A percentile compares a stretch with the other conserved stretches of the same genome.
Conservation (phyloP, 2,329 filamentous ascomycete species). For the Lecanicillium sp. region DNA sequence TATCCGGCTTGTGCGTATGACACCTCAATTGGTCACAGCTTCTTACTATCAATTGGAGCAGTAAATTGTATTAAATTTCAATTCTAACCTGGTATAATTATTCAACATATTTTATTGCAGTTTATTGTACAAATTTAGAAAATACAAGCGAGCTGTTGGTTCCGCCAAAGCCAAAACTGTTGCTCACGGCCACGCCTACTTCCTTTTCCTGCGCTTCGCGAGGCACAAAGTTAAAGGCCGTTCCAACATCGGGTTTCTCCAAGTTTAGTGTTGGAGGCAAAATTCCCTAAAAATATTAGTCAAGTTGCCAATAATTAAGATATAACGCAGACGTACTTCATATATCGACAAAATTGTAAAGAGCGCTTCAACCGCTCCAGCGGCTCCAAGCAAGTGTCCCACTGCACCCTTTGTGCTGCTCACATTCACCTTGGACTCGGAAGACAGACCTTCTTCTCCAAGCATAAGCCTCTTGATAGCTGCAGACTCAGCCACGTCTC, state of each 20-base stretch:
- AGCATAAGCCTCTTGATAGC: slow-evolving; percentile 75
- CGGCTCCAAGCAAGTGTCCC: slow-evolving; percentile 84
- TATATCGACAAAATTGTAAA: slow-evolving; percentile 74
- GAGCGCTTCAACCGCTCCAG: slow-evolving; percentile 82
- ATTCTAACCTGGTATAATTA: background rate
- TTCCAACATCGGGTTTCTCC: slow-evolving; percentile 53
- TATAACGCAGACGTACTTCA: slow-evolving; percentile 48
- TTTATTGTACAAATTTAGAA: slow-evolving; percentile 21
- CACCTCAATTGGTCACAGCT: too few relatives aligned
- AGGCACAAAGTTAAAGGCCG: slow-evolving; percentile 81
- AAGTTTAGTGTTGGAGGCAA: slow-evolving; percentile 87
- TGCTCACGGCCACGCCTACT: slow-evolving; percentile 72
- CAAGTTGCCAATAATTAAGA: background rate
- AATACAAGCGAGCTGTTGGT: slow-evolving; percentile 91
- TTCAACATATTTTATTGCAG: background rate
- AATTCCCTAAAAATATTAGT: slow-evolving; percentile 45
- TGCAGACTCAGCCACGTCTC: slow-evolving; percentile 78
- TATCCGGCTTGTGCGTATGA: too few relatives aligned
- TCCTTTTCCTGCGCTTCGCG: slow-evolving; percentile 58
- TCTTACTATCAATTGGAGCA: too few relatives aligned
- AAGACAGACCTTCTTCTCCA: slow-evolving; percentile 57
- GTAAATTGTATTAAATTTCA: slow-evolving; percentile 1
- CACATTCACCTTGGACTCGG: slow-evolving; percentile 61
- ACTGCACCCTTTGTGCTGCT: slow-evolving; percentile 93
- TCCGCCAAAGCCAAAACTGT: slow-evolving; percentile 96